These are phyloP conservation scores for Rhizoctonia solani DNA, from an alignment of 1,284 basidiomycete species.

Conservation along the genomic window DNA sequence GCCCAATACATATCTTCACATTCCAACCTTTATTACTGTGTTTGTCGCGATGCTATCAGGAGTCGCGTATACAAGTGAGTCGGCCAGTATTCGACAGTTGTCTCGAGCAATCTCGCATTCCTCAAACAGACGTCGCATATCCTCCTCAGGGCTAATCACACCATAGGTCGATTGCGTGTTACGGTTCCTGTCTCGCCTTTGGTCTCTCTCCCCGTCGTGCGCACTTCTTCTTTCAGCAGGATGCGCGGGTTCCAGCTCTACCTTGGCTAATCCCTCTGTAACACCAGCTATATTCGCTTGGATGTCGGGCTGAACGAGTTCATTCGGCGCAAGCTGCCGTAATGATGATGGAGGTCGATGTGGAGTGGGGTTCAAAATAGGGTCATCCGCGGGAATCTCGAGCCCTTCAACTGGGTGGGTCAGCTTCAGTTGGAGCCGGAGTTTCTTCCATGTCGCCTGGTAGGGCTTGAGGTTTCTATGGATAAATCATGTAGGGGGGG, in stretches of 20 bases:
- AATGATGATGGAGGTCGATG: constrained; percentile 22
- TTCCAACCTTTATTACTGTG: constrained; percentile 63
- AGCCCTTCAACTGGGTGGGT: constrained; percentile 54
- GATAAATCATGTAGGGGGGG: not conserved
- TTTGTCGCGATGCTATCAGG: constrained; percentile 65
- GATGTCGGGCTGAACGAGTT: not conserved
- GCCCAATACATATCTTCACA: not conserved
- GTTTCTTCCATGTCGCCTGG: constrained; percentile 38
- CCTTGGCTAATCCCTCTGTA: not conserved
- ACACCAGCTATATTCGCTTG: constrained; percentile 4
- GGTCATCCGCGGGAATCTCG: constrained; percentile 72
- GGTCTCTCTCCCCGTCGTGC: constrained; percentile 21
- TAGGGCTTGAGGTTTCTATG: constrained; percentile 28
- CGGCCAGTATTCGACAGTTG: constrained; percentile 67
- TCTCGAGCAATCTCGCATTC: constrained; percentile 76
- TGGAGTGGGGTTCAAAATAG: constrained; percentile 66
- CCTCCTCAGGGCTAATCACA: constrained; percentile 74
- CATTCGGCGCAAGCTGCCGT: not conserved
- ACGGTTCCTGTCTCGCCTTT: not conserved
- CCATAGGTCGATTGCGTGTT: constrained; percentile 42
- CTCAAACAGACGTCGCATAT: constrained; percentile 73
- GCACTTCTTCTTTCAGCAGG: not conserved
- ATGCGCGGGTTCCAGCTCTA: constrained; percentile 2
- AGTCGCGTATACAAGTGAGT: constrained; percentile 64
- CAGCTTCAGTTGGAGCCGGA: constrained; percentile 4